Evolutionary conservation across 345 rosid genomes (phyloP).

Genomic region (Moringa oleifera): DNA sequence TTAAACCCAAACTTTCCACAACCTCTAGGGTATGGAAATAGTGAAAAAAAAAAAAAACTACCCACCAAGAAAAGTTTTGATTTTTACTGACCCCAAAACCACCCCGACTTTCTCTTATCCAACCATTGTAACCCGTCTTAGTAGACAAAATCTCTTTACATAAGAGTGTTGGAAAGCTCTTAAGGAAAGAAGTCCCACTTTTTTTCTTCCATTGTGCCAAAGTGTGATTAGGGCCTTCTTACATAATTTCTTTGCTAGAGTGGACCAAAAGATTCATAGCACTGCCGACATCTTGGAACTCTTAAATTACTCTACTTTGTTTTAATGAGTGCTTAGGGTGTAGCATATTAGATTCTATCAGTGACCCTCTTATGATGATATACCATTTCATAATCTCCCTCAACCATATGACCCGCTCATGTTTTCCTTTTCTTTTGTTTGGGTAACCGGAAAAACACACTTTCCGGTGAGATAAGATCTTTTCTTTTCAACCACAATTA

Average conservation of each 20-base stretch:
- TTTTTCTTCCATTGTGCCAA: slow-evolving; percentile 10
- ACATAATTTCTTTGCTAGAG: slow-evolving; percentile 5
- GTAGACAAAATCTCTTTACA: slow-evolving; percentile 20
- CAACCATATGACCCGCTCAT: background rate
- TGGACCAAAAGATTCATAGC: slow-evolving; percentile 16
- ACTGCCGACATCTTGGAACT: slow-evolving; percentile 42
- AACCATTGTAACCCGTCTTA: background rate
- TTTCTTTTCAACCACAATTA: too few species aligned
- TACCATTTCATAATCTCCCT: background rate
- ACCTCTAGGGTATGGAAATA: slow-evolving; percentile 5
- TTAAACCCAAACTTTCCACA: slow-evolving; percentile 1
- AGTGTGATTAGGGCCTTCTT: slow-evolving; percentile 14
- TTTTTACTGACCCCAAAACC: background rate
- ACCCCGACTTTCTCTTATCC: background rate
- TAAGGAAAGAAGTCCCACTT: slow-evolving; percentile 14
- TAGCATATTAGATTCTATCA: slow-evolving; percentile 31
- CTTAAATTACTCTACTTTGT: slow-evolving; percentile 18
- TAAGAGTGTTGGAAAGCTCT: slow-evolving; percentile 15
- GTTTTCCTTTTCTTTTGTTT: background rate
- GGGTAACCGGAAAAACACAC: background rate
- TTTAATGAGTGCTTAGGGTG: slow-evolving; percentile 17
- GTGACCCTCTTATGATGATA: slow-evolving; percentile 31
- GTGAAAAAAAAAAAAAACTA: too few species aligned
- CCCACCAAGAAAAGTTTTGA: too few species aligned
- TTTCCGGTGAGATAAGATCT: too few species aligned